Evolutionary conservation across 2,329 filamentous ascomycete genomes (phyloP).

Genomic region (Chrysosporium queenslandicum): DNA sequence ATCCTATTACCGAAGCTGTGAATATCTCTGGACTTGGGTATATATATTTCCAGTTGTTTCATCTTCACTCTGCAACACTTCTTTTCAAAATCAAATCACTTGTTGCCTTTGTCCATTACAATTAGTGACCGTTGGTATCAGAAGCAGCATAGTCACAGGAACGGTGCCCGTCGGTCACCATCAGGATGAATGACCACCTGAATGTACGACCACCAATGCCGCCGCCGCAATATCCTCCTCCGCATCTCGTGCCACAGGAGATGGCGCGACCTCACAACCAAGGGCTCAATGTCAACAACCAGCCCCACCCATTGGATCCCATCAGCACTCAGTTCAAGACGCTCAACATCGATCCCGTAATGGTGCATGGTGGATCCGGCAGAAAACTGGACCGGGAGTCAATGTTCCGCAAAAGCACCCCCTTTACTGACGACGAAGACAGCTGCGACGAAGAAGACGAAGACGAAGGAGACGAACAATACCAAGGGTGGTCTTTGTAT

Average conservation of each 20-base stretch:
- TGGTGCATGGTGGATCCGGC: background rate
- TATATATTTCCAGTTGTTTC: background rate
- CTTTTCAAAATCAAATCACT: background rate
- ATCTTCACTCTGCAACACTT: background rate
- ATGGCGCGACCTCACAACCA: background rate
- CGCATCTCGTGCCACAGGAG: background rate
- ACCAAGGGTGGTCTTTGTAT: constrained; percentile 31
- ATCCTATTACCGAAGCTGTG: background rate
- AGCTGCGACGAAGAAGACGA: constrained; percentile 1
- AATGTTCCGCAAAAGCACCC: background rate
- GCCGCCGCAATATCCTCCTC: constrained; percentile 9
- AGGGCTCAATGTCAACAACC: background rate
- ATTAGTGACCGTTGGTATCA: background rate
- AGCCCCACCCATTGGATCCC: constrained; percentile 6
- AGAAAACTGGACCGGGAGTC: background rate
- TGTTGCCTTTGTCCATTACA: background rate
- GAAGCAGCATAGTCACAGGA: background rate
- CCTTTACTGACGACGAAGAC: constrained; percentile 5
- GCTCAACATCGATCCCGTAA: constrained; percentile 8
- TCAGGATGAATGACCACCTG: background rate
- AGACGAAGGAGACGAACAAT: constrained; percentile 9
- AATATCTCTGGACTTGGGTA: background rate
- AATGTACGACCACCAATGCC: constrained; percentile 10
- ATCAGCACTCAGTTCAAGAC: constrained; percentile 12
- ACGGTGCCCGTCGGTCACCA: background rate